Percentiles rank a stretch among this genome's conserved stretches.
Conservation (phyloP, 768 basidiomycete species). For the Floccularia luteovirens region DNA sequence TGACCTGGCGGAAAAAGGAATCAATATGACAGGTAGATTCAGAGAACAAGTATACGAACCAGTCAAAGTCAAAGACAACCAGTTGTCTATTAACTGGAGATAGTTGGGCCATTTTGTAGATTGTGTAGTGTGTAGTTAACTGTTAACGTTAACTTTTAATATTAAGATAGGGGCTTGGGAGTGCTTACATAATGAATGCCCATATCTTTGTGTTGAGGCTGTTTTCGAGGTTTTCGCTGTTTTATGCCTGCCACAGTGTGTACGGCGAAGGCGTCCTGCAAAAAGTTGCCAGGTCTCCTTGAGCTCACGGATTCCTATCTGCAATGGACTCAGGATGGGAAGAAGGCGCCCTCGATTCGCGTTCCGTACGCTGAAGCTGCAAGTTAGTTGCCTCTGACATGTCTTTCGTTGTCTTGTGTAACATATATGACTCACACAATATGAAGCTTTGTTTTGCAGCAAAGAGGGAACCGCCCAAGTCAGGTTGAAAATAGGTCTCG, state of each 20-base stretch:
- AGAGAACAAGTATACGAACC: constrained; percentile 34
- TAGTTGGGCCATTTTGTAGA: constrained; percentile 8
- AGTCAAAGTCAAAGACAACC: constrained; percentile 96
- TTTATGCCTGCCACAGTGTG: constrained; percentile 61
- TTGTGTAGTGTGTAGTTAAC: neutral
- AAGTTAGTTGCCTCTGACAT: constrained; percentile 36
- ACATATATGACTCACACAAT: constrained; percentile 9
- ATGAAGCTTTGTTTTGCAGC: constrained; percentile 73
- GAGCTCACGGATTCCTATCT: constrained; percentile 68
- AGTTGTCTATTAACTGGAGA: constrained; percentile 52
- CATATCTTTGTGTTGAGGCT: constrained; percentile 6
- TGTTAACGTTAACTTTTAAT: no score
- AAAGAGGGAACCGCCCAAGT: constrained; percentile 80
- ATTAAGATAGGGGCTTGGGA: neutral
- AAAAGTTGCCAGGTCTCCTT: constrained; percentile 71
- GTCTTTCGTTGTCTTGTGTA: constrained; percentile 7
- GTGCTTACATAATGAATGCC: neutral
- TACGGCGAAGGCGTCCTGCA: constrained; percentile 77
- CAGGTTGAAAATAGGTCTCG: constrained; percentile 65
- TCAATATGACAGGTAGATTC: neutral
- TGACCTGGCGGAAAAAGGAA: constrained; percentile 43
- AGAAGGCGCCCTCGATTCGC: constrained; percentile 54
- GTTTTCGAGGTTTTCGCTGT: no score
- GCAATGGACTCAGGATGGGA: constrained; percentile 76
- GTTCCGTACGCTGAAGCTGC: constrained; percentile 52